These are phyloP conservation scores for Populus trichocarpa DNA, from an alignment of 441 rosid species.

Conservation along the genomic window DNA sequence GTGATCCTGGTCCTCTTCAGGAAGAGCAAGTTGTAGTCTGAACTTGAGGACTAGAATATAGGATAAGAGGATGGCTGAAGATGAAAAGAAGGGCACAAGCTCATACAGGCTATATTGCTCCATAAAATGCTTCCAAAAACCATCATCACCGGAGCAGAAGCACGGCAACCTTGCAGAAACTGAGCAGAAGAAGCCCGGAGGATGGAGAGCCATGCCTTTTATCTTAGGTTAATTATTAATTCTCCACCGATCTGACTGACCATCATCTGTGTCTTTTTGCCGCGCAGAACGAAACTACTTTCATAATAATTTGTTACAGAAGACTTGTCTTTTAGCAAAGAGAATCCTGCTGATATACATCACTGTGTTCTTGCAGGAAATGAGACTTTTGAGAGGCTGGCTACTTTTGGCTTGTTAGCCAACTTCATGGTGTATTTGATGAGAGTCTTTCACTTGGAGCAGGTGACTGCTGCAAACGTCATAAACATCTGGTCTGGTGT, in stretches of 20 bases:
- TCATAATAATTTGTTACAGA: too few relatives aligned
- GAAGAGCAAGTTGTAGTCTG: not conserved
- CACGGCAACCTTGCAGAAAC: not conserved
- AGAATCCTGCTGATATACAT: not conserved
- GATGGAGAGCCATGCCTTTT: conserved; percentile 86
- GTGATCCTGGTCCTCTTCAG: not conserved
- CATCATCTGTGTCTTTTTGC: not conserved
- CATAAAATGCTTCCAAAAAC: conserved; percentile 22
- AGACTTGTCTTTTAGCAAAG: not conserved
- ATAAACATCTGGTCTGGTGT: conserved; percentile 62
- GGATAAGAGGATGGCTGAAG: not conserved
- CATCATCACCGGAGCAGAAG: conserved; percentile 6
- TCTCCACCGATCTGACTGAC: not conserved
- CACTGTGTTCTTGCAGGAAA: conserved; percentile 42
- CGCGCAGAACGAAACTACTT: too few relatives aligned
- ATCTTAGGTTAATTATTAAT: conserved; percentile 53
- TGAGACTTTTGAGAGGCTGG: conserved; percentile 81
- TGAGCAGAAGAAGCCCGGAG: conserved; percentile 44
- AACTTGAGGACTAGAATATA: too few relatives aligned
- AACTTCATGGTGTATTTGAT: conserved; percentile 75
- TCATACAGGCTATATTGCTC: conserved; percentile 20
- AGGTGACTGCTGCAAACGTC: conserved; percentile 52
- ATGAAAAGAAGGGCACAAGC: not conserved
- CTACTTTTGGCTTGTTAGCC: conserved; percentile 51
- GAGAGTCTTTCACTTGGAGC: conserved; percentile 54